phyloP scores from a whole-genome alignment of 108 stramenopile species.

The Pseudonitzschia multiseries region DNA sequence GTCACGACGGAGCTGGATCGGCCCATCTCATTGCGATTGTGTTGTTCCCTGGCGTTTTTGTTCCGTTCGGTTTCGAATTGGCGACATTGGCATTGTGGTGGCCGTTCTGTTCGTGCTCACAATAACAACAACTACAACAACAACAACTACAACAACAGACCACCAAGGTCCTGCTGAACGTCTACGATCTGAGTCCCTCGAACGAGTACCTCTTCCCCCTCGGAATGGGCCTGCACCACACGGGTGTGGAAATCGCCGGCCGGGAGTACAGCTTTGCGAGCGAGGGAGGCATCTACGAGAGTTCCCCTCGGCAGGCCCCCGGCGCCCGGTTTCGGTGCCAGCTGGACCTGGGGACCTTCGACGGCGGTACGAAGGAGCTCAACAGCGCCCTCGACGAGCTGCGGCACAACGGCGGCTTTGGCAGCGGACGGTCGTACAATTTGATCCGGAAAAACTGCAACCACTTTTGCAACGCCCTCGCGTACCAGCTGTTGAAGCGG shows the following conservation, averaged over 20 bases:
- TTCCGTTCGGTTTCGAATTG: no score
- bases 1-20: no score
- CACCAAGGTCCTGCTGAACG: constrained; percentile 72
- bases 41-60: no score
- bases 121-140: no score
- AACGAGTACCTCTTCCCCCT: constrained; percentile 75
- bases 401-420: constrained; percentile 51
- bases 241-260: constrained; percentile 83
- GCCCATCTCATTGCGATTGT: no score
- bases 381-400: constrained; percentile 69
- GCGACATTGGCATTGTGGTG: no score
- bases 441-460: constrained; percentile 86
- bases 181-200: constrained; percentile 82
- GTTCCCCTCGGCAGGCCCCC: constrained; percentile 61
- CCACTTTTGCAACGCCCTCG: constrained; percentile 89
- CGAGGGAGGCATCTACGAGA: constrained; percentile 81
- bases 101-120: no score
- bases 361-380: constrained; percentile 70
- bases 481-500: constrained; percentile 56
- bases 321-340: constrained; percentile 64
- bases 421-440: constrained; percentile 76
- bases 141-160: no score
- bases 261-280: constrained; percentile 78
- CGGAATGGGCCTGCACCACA: constrained; percentile 89
- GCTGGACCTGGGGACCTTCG: constrained; percentile 76